Percentiles rank a stretch among this genome's conserved stretches.
These are phyloP conservation scores for Candida anglica DNA, from an alignment of 805 yeast genomes.

Conservation along the genomic window DNA sequence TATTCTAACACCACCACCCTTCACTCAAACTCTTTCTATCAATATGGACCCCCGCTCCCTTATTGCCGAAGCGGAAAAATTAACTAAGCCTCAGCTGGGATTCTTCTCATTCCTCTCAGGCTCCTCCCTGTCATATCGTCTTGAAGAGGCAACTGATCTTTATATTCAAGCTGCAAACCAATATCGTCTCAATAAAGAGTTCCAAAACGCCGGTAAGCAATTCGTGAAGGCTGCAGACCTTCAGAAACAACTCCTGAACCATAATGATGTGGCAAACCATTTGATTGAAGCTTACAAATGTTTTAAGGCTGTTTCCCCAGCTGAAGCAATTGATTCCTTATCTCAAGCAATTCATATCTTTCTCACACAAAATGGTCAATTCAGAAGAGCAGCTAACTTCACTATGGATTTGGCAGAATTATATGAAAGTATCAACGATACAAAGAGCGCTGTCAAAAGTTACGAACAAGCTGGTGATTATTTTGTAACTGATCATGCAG, in stretches of 20 bases:
- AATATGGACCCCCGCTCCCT: conserved; percentile 38
- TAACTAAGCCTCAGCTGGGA: conserved; percentile 61
- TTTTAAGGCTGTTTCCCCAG: conserved; percentile 69
- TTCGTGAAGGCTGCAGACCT: conserved; percentile 83
- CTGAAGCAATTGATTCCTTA: conserved; percentile 73
- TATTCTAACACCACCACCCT: no score
- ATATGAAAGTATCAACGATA: conserved; percentile 71
- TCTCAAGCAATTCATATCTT: conserved; percentile 77
- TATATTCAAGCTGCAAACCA: conserved; percentile 92
- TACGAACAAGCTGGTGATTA: conserved; percentile 96
- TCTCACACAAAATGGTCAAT: conserved; percentile 82
- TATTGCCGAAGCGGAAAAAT: conserved; percentile 40
- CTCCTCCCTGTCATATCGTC: conserved; percentile 55
- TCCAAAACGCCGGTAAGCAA: conserved; percentile 71
- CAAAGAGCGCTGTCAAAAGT: conserved; percentile 63
- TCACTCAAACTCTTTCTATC: no score
- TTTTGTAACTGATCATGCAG: conserved; percentile 90
- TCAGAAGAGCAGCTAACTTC: conserved; percentile 93
- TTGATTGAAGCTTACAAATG: conserved; percentile 88
- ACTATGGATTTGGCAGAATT: conserved; percentile 86
- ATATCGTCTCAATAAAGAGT: conserved; percentile 73
- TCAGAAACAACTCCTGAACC: conserved; percentile 68
- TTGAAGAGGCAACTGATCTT: conserved; percentile 90
- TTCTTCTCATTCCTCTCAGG: conserved; percentile 64
- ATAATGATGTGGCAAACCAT: conserved; percentile 89